Conservation (phyloP, 1,139 yeast genomes). For the Scheffersomyces cryptocercus region DNA sequence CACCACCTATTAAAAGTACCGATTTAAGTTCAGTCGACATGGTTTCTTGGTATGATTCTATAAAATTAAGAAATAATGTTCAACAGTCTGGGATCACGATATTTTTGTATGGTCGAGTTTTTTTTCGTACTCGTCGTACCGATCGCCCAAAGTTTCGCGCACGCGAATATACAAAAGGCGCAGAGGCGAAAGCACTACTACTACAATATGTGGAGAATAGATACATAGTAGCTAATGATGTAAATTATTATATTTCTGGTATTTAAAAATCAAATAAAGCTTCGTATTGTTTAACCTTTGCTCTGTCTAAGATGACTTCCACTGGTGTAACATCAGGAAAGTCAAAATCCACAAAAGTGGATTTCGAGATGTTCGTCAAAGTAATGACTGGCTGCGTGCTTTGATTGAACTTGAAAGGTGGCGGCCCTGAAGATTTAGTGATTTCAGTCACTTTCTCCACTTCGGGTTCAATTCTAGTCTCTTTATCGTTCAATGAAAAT, state of each 20-base stretch:
- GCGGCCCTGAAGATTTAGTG: neutral
- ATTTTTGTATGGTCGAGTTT: neutral
- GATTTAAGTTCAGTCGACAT: conserved; percentile 40
- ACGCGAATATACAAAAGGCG: no score
- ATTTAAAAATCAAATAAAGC: conserved; percentile 26
- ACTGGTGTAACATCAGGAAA: conserved; percentile 33
- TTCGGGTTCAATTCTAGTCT: neutral
- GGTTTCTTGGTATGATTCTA: neutral
- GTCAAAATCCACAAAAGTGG: conserved; percentile 10
- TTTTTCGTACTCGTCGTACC: no score
- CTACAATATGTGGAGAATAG: no score
- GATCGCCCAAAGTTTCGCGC: no score
- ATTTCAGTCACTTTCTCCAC: neutral
- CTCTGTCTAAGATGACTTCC: conserved; percentile 21
- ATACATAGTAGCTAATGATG: no score
- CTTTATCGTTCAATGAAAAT: neutral
- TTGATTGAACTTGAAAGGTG: neutral
- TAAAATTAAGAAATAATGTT: neutral
- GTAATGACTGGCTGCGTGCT: neutral
- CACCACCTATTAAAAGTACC: conserved; percentile 86
- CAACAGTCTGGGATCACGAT: neutral
- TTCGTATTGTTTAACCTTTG: conserved; percentile 30
- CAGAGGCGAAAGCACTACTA: no score
- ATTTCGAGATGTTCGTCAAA: neutral
- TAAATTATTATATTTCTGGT: neutral